Evolutionary conservation across 1,284 basidiomycete species (phyloP), one percentile per base, ranked within the genome.

Genomic region (Cryptococcus maquisensis): DNA sequence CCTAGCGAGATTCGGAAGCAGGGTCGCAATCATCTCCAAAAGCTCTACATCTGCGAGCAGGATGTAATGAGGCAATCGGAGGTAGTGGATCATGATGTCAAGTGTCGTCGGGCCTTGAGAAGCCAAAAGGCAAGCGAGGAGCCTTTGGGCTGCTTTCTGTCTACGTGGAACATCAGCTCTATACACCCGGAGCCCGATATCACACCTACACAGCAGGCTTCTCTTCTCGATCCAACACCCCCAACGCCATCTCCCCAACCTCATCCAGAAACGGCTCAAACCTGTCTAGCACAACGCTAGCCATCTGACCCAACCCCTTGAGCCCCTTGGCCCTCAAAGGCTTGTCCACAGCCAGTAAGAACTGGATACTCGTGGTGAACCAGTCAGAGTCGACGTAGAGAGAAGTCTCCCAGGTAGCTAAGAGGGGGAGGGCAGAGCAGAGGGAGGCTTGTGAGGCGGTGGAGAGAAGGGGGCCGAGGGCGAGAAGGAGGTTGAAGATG

Each of bases 351-450:
- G 39, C 41, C 4, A 65, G 23, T 62, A 70, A 62, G 52, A 64
- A 65, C 0, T 49, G 35, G 8, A 69, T 59, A 9, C 59, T 63
- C 20, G 52, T 32, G 4, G 41, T 35, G n/a, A 67, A 49, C 37
- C 57, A 54, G 1, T 24, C 23, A 9, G 55, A 54, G 7, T 28
- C 45, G 18, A 54, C 54, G 43, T 68, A 66, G 3, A n/a, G 26
- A 3, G 54, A 49, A 5, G 62, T 65, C 7, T 64, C 61, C 68
- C 68, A 71, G 3, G 66, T 68, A 3, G 61, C 57, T 13, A 71
- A 47, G 13, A 68, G 57, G 2, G 68, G 67, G 12, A 71, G 51
- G 9, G 66, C 65, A 12, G 55, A 44, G 49, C 67, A 67, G 13
- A 68, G 40, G 3, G 65, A 54, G 2, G 41, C 43, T 26, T 61